Conservation (phyloP, 176 grass and related monocot genomes). For the Microstegium vimineum region DNA sequence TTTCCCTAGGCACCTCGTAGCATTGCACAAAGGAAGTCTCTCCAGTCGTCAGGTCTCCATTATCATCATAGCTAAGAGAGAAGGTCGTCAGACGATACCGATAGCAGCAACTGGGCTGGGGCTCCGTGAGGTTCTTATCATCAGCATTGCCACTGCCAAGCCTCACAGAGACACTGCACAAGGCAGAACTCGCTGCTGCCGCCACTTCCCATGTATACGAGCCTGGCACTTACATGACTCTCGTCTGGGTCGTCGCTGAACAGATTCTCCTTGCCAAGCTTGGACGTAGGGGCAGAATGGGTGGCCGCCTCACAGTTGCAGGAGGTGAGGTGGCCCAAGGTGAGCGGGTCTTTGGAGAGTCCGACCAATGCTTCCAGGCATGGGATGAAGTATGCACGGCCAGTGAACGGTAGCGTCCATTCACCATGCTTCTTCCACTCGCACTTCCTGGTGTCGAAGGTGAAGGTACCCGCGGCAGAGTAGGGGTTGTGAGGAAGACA, state of each 20-base stretch:
- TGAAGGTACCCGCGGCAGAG: neutral
- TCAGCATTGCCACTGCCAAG: neutral
- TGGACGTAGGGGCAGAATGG: rapidly evolving
- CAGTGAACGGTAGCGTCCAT: neutral
- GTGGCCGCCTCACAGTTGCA: neutral
- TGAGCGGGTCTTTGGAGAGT: neutral
- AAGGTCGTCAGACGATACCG: neutral
- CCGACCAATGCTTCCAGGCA: neutral
- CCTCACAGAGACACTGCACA: neutral
- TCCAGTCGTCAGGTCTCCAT: neutral
- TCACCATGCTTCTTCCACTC: neutral
- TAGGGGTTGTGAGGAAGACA: neutral
- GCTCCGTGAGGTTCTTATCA: neutral
- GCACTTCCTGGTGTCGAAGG: neutral
- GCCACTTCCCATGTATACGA: neutral
- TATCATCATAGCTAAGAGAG: neutral
- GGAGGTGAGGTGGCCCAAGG: neutral
- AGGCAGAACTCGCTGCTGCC: neutral
- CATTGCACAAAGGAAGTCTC: neutral
- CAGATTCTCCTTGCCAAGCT: neutral
- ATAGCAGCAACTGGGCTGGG: neutral
- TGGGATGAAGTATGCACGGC: neutral
- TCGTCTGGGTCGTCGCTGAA: neutral
- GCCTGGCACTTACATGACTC: neutral
- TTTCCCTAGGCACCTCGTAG: neutral